Base-by-base conservation (phyloP, 2,329 filamentous ascomycete species). In the Pseudopithomyces chartarum region DNA sequence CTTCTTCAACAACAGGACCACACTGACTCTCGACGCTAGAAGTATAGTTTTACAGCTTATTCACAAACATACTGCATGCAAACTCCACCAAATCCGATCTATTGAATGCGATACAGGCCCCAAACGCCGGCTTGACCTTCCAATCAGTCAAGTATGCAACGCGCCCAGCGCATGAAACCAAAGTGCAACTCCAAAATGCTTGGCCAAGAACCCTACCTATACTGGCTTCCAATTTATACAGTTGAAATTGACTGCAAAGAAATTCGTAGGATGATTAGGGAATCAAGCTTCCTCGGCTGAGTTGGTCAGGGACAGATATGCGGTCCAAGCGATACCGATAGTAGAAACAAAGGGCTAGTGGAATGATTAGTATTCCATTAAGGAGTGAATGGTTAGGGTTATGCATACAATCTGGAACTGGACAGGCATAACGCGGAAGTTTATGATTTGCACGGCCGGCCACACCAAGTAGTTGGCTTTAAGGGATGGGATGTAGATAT, bases 401-500 rank as follows among this genome's bases (percentile, higher is more conserved):
- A 19, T 45, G 85, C 92, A 83, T 80, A 97, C 93, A 78, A 99
- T 90, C 78, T 99, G 95, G 76, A 95, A 96, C 73, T 96, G 93
- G 52, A 98, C 89, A 13, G 95, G 95, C 82, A 99, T 92, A 65
- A 98, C 75, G 29, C 94, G 86, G 80, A 99, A 99, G 81, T 99
- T 99, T 79, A 99, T 85, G 61, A 98, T 88, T 80, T 99, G 95
- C 43, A 99, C 95, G 6, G 90, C 87, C 22, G 95, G 95, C 95
- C 95, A 99, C 22, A 99, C 85, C 67, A 96, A 82, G 69, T 90
- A 99, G 79, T 99, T 99, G 66, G 94, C 93, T 82, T 97, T 97
- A 64, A 99, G 82, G 8, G 95, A 94, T 13, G 94, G 92, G 56
- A 97, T 77, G 74, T 97, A 99, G 78, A 98, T 93, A 73, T 97